Percentiles rank a stretch among this genome's conserved stretches.
phyloP scores from a whole-genome alignment of 2,329 filamentous ascomycete species.

The Xylariaceae sp. region DNA sequence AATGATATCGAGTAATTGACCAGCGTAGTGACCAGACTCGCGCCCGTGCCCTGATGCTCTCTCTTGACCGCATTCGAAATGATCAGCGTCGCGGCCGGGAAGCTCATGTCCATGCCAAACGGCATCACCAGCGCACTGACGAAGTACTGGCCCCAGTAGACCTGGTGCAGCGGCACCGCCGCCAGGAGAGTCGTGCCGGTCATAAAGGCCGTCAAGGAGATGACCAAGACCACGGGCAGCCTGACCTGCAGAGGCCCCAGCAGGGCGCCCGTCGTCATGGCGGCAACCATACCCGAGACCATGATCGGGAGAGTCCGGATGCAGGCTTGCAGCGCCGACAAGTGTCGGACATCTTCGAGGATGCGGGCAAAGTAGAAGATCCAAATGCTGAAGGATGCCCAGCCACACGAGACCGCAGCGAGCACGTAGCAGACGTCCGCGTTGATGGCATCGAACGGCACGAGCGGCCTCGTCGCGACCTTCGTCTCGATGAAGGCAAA shows the following conservation, averaged over 20 bases:
- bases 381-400: slow-evolving; percentile 41
- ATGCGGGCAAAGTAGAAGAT: slow-evolving; percentile 39
- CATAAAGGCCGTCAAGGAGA: slow-evolving; percentile 26
- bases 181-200: slow-evolving; percentile 24
- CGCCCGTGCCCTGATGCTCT: slow-evolving; percentile 31
- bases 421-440: slow-evolving; percentile 45
- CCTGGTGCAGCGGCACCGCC: slow-evolving; percentile 40
- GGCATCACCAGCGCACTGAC: slow-evolving; percentile 43
- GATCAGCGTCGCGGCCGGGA: slow-evolving; percentile 48
- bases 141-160: slow-evolving; percentile 50
- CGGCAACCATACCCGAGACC: slow-evolving; percentile 31
- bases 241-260: slow-evolving; percentile 23
- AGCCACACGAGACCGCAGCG: slow-evolving; percentile 40
- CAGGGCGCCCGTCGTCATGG: slow-evolving; percentile 23
- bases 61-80: slow-evolving; percentile 38
- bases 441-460: slow-evolving; percentile 46
- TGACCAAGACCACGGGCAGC: slow-evolving; percentile 25
- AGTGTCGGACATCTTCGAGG: slow-evolving; percentile 32
- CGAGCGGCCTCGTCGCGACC: slow-evolving; percentile 40
- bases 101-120: slow-evolving; percentile 52
- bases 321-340: slow-evolving; percentile 31
- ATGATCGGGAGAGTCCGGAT: slow-evolving; percentile 32
- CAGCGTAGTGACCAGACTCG: slow-evolving; percentile 47
- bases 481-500: slow-evolving; percentile 48
- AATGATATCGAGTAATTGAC: slow-evolving; percentile 54